Evolutionary conservation across 352 stramenopile species (phyloP), one percentile per base, ranked within the genome.

Genomic region (Globisporangium iwayamae): DNA sequence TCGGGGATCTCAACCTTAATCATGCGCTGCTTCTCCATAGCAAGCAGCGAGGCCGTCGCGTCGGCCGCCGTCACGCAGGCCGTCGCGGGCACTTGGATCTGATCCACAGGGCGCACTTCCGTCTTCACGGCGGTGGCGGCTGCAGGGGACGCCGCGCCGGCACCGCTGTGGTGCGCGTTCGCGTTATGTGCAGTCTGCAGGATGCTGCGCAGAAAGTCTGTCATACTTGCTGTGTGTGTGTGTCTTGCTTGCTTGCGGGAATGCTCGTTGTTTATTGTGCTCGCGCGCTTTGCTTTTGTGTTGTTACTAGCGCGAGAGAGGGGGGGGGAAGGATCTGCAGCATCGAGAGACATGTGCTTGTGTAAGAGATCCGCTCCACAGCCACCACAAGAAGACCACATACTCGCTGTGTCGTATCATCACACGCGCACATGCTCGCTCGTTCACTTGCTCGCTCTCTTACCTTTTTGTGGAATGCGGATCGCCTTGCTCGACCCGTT

Each of bases 131-230:
- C 64, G 30, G 59, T 13, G 1, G 22, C 22, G 22, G 22, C 22
- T 1, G 22, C 22, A 25, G 43, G n/a, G 9, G 56, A 18, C 6
- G 28, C 20, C 22, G 67, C 22, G 36, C 32, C 22, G 54, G 34
- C 25, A 25, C 51, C 28, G 30, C 51, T 56, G 25, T 56, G 51
- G 13, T 56, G 51, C 28, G 34, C 51, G 60, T 60, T 65, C n/a
- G 71, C 75, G n/a, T 69, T 84, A 69, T 65, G 63, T 11, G 70
- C 75, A 28, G 66, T 84, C 59, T 80, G 80, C 60, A 79, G 76
- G 68, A 92, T 92, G 46, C 69, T 92, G 63, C 83, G 83, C 57
- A 92, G 84, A 45, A 90, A 90, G 39, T 92, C 83, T 14, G 83
- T 92, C 83, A 92, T 91, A 46, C n/a, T 65, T 63, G 56, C 65